phyloP scores from a whole-genome alignment of 2,329 filamentous ascomycete genomes.

The Cadophora sp. region DNA sequence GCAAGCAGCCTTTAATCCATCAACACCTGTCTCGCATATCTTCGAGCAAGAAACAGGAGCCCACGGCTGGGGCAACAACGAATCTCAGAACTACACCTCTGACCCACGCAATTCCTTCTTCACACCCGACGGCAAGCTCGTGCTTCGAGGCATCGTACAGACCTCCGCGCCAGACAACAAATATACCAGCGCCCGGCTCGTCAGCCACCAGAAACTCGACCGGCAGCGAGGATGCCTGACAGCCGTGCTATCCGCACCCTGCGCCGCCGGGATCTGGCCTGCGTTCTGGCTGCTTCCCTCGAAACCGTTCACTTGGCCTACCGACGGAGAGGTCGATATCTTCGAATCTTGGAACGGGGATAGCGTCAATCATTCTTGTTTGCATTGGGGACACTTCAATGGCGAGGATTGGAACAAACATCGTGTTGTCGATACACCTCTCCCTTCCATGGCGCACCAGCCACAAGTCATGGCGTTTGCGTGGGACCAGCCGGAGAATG shows the following conservation, averaged over 20 bases:
- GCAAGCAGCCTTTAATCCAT: conserved; percentile 57
- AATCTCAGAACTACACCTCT: conserved; percentile 63
- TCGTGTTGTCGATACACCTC: conserved; percentile 57
- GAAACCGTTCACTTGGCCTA: conserved; percentile 65
- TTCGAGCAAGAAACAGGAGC: conserved; percentile 63
- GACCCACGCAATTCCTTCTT: conserved; percentile 60
- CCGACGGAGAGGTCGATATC: conserved; percentile 66
- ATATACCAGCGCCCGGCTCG: conserved; percentile 63
- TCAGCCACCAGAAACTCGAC: conserved; percentile 57
- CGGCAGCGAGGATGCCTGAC: conserved; percentile 59
- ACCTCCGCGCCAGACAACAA: conserved; percentile 50
- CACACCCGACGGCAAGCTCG: conserved; percentile 56
- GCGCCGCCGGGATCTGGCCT: conserved; percentile 64
- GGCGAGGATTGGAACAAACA: conserved; percentile 63
- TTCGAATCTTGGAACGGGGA: conserved; percentile 68
- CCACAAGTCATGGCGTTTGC: conserved; percentile 62
- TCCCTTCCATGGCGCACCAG: conserved; percentile 54
- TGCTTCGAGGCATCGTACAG: conserved; percentile 56
- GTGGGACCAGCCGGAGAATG: conserved; percentile 57
- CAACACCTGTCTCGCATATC: conserved; percentile 54
- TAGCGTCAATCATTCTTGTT: conserved; percentile 59
- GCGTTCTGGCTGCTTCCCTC: conserved; percentile 66
- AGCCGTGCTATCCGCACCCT: conserved; percentile 58
- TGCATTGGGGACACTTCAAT: conserved; percentile 64
- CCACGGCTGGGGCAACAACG: conserved; percentile 68